These are phyloP conservation scores for Daldinia vernicosa DNA, from an alignment of 495 filamentous ascomycete species.

Conservation along the genomic window DNA sequence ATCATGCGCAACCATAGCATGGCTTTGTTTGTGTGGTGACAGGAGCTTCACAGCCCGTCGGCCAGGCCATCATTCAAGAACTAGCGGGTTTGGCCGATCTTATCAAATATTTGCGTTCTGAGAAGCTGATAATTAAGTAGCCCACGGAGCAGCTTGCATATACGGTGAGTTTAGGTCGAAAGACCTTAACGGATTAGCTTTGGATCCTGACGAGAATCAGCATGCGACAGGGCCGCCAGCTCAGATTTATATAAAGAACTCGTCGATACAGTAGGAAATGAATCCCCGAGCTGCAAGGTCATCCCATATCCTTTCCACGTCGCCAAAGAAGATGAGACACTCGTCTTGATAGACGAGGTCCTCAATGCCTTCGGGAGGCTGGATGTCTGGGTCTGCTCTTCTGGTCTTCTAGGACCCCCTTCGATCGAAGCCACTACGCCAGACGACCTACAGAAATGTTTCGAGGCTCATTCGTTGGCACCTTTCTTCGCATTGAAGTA, in stretches of 20 bases:
- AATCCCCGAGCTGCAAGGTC: conserved; percentile 62
- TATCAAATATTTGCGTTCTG: not conserved
- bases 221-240: conserved; percentile 46
- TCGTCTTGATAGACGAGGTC: conserved; percentile 68
- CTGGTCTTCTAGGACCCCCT: conserved; percentile 64
- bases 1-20: not conserved
- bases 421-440: conserved; percentile 64
- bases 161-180: not conserved
- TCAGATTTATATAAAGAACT: conserved; percentile 40
- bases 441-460: conserved; percentile 60
- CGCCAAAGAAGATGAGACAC: conserved; percentile 65
- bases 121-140: not conserved
- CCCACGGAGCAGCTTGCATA: not conserved
- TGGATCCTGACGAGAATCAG: conserved; percentile 17
- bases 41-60: not conserved
- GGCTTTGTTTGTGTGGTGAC: not conserved
- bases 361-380: conserved; percentile 66
- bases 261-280: conserved; percentile 48
- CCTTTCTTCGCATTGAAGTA: conserved; percentile 72
- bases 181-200: not conserved
- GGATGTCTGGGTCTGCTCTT: conserved; percentile 67
- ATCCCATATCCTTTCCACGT: conserved; percentile 66
- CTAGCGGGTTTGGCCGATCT: not conserved
- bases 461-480: conserved; percentile 66
- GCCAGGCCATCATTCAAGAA: not conserved